These are phyloP conservation scores for Starmerella roubikii DNA, from an alignment of 805 yeast genomes.

Conservation along the genomic window DNA sequence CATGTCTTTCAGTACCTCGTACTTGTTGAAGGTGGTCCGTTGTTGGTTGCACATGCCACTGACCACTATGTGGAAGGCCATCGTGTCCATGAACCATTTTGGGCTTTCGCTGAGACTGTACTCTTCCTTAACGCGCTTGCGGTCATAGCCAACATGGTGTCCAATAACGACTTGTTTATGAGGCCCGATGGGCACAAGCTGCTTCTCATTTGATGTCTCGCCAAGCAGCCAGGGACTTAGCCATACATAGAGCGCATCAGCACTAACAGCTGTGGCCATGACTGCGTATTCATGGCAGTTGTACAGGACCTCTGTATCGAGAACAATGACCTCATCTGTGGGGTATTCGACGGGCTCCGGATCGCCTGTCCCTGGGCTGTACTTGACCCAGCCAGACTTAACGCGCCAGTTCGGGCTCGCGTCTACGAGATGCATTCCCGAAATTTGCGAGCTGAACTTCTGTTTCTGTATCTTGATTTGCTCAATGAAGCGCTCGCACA, in stretches of 20 bases:
- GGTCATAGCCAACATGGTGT: conserved; percentile 79
- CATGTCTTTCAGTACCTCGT: conserved; percentile 16
- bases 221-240: conserved; percentile 69
- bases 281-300: conserved; percentile 61
- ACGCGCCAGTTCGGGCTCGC: conserved; percentile 34
- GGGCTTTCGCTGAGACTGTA: conserved; percentile 53
- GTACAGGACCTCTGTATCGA: conserved; percentile 83
- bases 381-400: conserved; percentile 70
- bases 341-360: conserved; percentile 59
- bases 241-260: conserved; percentile 87
- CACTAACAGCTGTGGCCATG: conserved; percentile 66
- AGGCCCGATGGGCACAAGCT: conserved; percentile 64
- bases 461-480: conserved; percentile 2
- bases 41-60: conserved; percentile 91
- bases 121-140: conserved; percentile 77
- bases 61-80: conserved; percentile 82
- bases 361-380: conserved; percentile 30
- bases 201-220: conserved; percentile 35
- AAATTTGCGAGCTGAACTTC: not conserved
- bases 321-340: conserved; percentile 54
- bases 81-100: conserved; percentile 76
- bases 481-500: conserved; percentile 35
- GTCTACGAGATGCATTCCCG: not conserved
- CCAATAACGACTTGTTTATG: conserved; percentile 60
- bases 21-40: conserved; percentile 55